A percentile compares a stretch with the other conserved stretches of the same genome.
Conservation (phyloP, 75 land plant genomes). For the Pinus taeda region DNA sequence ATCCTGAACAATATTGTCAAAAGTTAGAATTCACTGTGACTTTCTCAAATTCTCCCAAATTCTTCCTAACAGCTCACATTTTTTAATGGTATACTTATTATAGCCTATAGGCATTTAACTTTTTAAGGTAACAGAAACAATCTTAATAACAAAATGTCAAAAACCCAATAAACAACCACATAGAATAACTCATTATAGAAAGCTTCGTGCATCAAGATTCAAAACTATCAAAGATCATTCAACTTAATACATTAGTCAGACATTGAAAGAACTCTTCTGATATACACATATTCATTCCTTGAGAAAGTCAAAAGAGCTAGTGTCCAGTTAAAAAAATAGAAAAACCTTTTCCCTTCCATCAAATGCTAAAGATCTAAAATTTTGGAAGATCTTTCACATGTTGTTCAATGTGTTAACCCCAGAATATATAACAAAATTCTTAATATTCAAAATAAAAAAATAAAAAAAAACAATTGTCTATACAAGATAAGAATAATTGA, state of each 20-base stretch:
- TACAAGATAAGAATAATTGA: neutral
- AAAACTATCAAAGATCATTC: neutral
- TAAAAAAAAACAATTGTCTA: neutral
- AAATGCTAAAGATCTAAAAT: no score
- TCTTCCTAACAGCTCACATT: neutral
- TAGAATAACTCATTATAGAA: neutral
- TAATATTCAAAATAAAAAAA: neutral
- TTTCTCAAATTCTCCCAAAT: neutral
- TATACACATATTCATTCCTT: no score
- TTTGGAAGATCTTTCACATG: neutral
- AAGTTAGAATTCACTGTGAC: conserved; percentile 3
- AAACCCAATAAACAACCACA: neutral
- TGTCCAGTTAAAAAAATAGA: no score
- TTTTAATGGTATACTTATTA: neutral
- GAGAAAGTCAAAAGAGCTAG: no score
- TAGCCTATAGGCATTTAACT: neutral
- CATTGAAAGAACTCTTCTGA: no score
- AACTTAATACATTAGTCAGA: neutral
- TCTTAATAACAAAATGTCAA: neutral
- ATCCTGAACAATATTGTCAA: conserved; percentile 45
- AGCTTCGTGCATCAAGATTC: neutral
- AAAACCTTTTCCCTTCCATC: no score
- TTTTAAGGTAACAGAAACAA: neutral
- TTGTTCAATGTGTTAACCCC: neutral
- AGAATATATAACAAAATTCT: neutral